Evolutionary conservation across 495 filamentous ascomycete genomes (phyloP).

Genomic region (Podospora tetraspora): DNA sequence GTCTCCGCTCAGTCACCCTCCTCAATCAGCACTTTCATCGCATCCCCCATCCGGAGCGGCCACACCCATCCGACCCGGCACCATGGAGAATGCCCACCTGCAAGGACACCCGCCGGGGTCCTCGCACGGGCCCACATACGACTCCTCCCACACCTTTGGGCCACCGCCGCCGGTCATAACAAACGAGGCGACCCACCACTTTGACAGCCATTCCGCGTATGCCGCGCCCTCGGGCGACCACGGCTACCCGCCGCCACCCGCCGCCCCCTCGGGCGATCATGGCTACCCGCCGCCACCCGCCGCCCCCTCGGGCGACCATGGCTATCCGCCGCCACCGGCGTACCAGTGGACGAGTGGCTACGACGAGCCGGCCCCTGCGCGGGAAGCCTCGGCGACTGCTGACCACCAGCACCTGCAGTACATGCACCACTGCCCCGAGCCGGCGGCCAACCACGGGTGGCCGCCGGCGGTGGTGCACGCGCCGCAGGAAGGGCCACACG

Average conservation of each 20-base stretch:
- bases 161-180: not conserved
- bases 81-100: not conserved
- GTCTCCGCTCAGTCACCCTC: constrained; percentile 14
- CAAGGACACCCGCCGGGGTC: not conserved
- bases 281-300: not conserved
- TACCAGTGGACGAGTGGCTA: not conserved
- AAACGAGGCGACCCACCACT: not conserved
- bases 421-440: constrained; percentile 4
- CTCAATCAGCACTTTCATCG: constrained; percentile 5
- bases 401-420: not conserved
- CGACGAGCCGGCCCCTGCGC: not conserved
- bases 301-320: not conserved
- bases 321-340: not conserved
- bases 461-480: not conserved
- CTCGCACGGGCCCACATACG: not conserved
- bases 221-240: not conserved
- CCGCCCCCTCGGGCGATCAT: not conserved
- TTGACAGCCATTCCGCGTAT: not conserved
- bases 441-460: not conserved
- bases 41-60: not conserved
- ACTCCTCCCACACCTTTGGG: not conserved
- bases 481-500: not conserved
- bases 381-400: not conserved
- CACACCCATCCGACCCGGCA: not conserved
- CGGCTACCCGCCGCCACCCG: not conserved